Evolutionary conservation across 495 filamentous ascomycete genomes (phyloP), one percentile per base, ranked within the genome.

Genomic region (Aspergillus diversus): DNA sequence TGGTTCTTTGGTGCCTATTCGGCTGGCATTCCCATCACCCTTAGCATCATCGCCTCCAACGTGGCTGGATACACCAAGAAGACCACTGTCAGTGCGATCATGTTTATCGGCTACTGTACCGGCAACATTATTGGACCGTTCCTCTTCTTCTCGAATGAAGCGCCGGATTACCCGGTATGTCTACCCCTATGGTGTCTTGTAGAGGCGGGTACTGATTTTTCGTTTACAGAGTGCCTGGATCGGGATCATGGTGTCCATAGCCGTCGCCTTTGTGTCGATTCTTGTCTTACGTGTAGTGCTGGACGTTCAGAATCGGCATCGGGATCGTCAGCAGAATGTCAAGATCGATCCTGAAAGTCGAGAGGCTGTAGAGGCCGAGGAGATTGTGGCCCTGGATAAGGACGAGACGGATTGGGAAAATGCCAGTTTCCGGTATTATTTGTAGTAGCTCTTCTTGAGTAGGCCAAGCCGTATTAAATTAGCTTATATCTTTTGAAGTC

Each of bases 51-150:
- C 50, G 78, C 76, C 3, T 83, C 80, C 12, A 89, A 90, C 57
- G 80, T 89, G 0, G 85, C 84, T 5, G 86, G 87, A 5, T 88
- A 86, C 69, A 89, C 87, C 7, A 90, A 90, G 70, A 88, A 87
- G 57, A 80, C 73, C 11, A 74, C 76, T 0, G 76, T 81, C 8
- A 78, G 71, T 13, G 77, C 75, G 3, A 33, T 78, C 33, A 65
- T 78, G 64, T 77, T 79, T 37, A 66, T 73, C 15, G 73, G 66
- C 9, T 77, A 77, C 42, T 79, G 77, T 60, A 61, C 72, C 21
- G 77, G 77, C 0, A 79, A 78, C 52, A 77, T 78, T 33, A 71
- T 73, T 0, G 75, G 77, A 0, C 77, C 77, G 3, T 75, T 78
- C 46, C 71, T 77, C 33, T 79, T 75, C 55, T 54, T 71, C 32